Evolutionary conservation across 1,284 basidiomycete species (phyloP).

Genomic region (Ustilago tritici): DNA sequence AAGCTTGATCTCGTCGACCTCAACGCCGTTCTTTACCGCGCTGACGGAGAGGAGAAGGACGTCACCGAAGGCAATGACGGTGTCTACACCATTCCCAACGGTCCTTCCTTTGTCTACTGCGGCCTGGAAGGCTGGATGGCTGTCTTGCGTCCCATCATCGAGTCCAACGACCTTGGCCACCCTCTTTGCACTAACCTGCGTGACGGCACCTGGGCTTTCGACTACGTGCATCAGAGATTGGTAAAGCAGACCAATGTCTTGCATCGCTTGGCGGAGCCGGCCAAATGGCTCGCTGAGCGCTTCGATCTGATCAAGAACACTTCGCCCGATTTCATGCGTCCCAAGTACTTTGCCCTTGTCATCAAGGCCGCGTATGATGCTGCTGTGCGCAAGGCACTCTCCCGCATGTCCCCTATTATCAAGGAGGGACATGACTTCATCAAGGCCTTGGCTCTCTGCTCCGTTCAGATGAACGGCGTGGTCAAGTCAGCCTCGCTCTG

Average conservation of each 20-base stretch:
- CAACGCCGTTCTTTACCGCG: constrained; percentile 63
- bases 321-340: constrained; percentile 62
- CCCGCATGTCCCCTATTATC: constrained; percentile 59
- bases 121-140: constrained; percentile 65
- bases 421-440: constrained; percentile 62
- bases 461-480: constrained; percentile 64
- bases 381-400: constrained; percentile 51
- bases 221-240: constrained; percentile 73
- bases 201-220: constrained; percentile 62
- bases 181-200: constrained; percentile 62
- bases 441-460: constrained; percentile 57
- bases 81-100: constrained; percentile 53
- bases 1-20: constrained; percentile 59
- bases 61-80: constrained; percentile 59
- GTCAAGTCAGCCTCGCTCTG: constrained; percentile 64
- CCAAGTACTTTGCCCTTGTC: constrained; percentile 66
- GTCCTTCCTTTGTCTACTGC: constrained; percentile 57
- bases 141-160: constrained; percentile 50
- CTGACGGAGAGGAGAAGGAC: constrained; percentile 65
- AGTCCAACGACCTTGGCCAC: constrained; percentile 63
- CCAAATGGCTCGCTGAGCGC: constrained; percentile 60
- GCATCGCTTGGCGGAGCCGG: constrained; percentile 51
- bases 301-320: constrained; percentile 59
- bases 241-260: constrained; percentile 72
- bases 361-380: constrained; percentile 60